Evolutionary conservation across 1,284 basidiomycete species (phyloP).

Genomic region (Apiotrichum porosum): DNA sequence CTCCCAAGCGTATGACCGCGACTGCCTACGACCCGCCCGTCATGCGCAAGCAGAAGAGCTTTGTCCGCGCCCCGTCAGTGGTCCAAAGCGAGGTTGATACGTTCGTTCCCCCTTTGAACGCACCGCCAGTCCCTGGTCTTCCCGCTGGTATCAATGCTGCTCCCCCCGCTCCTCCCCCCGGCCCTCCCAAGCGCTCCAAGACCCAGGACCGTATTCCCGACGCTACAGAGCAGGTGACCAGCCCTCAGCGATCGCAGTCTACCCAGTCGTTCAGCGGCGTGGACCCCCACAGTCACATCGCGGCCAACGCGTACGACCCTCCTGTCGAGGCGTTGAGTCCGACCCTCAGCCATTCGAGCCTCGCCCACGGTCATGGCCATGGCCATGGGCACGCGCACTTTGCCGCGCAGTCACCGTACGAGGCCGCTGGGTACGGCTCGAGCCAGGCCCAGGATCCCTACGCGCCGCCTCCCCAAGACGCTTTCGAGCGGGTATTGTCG

Average conservation of each 20-base stretch:
- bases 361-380: not conserved
- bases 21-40: constrained; percentile 47
- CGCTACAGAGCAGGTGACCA: not conserved
- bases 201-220: not conserved
- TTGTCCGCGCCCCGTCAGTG: constrained; percentile 19
- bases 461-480: no score
- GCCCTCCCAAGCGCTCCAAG: constrained; percentile 25
- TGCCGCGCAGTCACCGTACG: not conserved
- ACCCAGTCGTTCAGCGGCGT: not conserved
- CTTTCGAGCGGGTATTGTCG: not conserved
- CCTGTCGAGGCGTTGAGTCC: not conserved
- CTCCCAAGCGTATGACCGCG: constrained; percentile 35
- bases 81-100: not conserved
- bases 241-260: not conserved
- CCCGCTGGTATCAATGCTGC: not conserved
- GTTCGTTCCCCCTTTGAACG: constrained; percentile 11
- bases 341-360: not conserved
- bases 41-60: constrained; percentile 33
- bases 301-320: not conserved
- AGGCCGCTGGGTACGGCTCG: not conserved
- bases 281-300: not conserved
- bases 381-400: not conserved
- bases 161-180: constrained; percentile 24
- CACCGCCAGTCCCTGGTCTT: constrained; percentile 12
- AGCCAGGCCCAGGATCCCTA: not conserved